Evolutionary conservation across 805 yeast genomes (phyloP).

Genomic region (Metschnikowia cerradonensis): DNA sequence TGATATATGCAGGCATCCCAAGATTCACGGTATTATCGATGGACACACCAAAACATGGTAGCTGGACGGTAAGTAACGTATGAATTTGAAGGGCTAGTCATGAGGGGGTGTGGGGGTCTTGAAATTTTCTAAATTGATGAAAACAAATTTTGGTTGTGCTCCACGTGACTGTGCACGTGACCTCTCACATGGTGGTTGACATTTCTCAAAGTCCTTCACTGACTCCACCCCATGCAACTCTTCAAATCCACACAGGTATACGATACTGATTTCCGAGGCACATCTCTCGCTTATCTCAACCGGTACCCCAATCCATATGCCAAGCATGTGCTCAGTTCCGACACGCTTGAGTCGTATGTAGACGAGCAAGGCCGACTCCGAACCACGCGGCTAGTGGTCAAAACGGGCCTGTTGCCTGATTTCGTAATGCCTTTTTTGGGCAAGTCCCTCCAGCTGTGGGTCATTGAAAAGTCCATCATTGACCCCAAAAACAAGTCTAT

Average conservation of each 20-base stretch:
- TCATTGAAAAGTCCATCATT: conserved; percentile 72
- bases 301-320: conserved; percentile 73
- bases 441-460: conserved; percentile 62
- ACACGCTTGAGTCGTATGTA: conserved; percentile 60
- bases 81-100: no score
- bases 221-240: conserved; percentile 39
- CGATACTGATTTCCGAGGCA: conserved; percentile 64
- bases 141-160: no score
- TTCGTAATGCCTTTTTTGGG: conserved; percentile 79
- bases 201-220: background rate
- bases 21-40: no score
- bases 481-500: conserved; percentile 55
- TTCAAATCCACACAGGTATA: conserved; percentile 54
- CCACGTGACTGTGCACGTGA: background rate
- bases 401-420: conserved; percentile 74
- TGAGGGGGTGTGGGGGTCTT: no score
- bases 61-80: no score
- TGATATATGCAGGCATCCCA: no score
- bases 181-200: background rate
- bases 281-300: conserved; percentile 68
- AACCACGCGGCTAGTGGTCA: conserved; percentile 70
- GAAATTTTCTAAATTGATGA: no score
- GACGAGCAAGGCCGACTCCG: conserved; percentile 62
- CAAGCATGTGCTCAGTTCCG: conserved; percentile 77
- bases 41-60: no score